Base-by-base conservation (phyloP, 176 grass and related monocot genomes). In the Alopecurus myosuroides region DNA sequence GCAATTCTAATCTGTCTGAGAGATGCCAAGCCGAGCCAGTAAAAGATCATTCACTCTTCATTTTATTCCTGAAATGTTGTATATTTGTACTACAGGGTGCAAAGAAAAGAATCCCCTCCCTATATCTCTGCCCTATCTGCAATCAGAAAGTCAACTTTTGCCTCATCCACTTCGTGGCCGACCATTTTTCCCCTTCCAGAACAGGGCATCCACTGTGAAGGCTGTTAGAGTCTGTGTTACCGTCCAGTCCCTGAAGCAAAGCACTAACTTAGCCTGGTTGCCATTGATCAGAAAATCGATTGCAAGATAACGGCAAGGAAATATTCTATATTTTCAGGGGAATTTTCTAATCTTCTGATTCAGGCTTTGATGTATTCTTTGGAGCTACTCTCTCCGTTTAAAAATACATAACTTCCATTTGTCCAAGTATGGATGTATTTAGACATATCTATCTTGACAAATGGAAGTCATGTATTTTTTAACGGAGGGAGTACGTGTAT, bases 111-210 rank as follows among this genome's bases (percentile, higher is more conserved):
- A 31, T 45, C 14, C 37, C 28, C 45, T 3, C 73, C 28, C 71
- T 48, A 49, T 18, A 29, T 7, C 64, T 22, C 60, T n/a, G 55
- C 93, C 26, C 1, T 81, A 69, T 56, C 3, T 3, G 64, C 15
- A 78, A 68, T 97, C 71, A 94, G 80, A 88, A 74, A n/a, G 74
- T 85, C 61, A 90, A 60, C 57, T 89, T 95, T 62, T 98, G 92
- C 72, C 95, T 93, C 95, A 98, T 91, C 95, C 95, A 98, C 88
- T 95, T 98, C 55, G 95, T 98, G 45, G 95, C 95, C 1, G 95
- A 95, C 95, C 95, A 98, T 82, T 98, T 98, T 83, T 95, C 95
- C 9, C 95, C 95, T 82, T 86, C 86, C n/a, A 98, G 79, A 80
- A 98, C 95, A 29, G 91, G 60, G 63, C 95, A 98, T 77, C 95